Evolutionary conservation across 2,329 filamentous ascomycete genomes (phyloP).

Genomic region (Nothophaeocryptopus gaeumannii): DNA sequence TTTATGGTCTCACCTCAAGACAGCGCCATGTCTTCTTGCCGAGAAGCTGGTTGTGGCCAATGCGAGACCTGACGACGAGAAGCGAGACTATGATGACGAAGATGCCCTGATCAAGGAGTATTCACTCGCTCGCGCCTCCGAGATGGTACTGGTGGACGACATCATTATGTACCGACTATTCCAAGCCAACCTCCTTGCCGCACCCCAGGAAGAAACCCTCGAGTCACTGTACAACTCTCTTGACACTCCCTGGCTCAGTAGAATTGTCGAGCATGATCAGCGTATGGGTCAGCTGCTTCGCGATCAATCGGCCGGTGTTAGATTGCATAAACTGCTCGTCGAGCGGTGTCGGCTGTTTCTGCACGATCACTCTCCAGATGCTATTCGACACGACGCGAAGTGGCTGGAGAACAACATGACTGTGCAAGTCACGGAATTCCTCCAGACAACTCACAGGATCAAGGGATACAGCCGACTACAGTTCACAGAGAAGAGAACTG

Average conservation of each 20-base stretch:
- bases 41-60: conserved; percentile 69
- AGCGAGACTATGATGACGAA: conserved; percentile 44
- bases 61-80: conserved; percentile 47
- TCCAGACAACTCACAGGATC: conserved; percentile 75
- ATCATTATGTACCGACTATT: conserved; percentile 87
- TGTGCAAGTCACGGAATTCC: conserved; percentile 73
- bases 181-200: conserved; percentile 77
- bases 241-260: conserved; percentile 72
- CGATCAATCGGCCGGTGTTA: conserved; percentile 66
- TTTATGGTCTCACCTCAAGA: conserved; percentile 72
- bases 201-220: conserved; percentile 82
- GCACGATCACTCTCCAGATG: conserved; percentile 73
- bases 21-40: conserved; percentile 74
- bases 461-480: conserved; percentile 62
- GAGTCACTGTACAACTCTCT: conserved; percentile 82
- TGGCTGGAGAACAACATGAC: conserved; percentile 86
- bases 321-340: conserved; percentile 74
- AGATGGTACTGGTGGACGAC: conserved; percentile 80
- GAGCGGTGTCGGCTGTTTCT: conserved; percentile 89
- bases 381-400: conserved; percentile 79
- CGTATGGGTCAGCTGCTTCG: conserved; percentile 64
- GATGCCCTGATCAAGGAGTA: conserved; percentile 66
- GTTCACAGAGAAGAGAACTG: conserved; percentile 72
- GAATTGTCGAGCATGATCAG: conserved; percentile 73
- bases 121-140: conserved; percentile 67